Conservation (phyloP, 495 filamentous ascomycete genomes). For the Podospora pseudoanserina region DNA sequence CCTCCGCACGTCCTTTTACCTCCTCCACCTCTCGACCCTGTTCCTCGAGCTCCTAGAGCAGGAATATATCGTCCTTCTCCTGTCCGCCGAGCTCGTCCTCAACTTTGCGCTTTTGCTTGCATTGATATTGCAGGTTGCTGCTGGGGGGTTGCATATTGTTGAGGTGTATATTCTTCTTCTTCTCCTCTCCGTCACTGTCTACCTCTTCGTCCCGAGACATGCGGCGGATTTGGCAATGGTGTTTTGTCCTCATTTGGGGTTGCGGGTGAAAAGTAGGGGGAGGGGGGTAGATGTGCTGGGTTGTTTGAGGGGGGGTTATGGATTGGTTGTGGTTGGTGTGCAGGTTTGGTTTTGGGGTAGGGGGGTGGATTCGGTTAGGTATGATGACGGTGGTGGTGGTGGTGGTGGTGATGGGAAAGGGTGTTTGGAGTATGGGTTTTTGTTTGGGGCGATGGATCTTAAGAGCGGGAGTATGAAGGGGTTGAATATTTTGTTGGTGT, state of each 20-base stretch:
- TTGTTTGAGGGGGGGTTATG: conserved; percentile 15
- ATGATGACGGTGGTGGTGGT: not conserved
- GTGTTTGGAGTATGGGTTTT: conserved; percentile 27
- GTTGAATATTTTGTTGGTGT: conserved; percentile 25
- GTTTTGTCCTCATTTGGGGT: conserved; percentile 24
- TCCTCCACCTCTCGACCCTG: conserved; percentile 30
- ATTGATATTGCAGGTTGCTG: conserved; percentile 12
- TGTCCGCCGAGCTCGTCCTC: conserved; percentile 19
- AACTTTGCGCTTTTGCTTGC: conserved; percentile 26
- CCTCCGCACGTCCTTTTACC: conserved; percentile 38
- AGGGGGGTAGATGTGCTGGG: not conserved
- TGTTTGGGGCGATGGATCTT: conserved; percentile 25
- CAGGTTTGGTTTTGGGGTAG: conserved; percentile 42
- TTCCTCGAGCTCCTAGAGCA: conserved; percentile 25
- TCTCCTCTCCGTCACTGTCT: conserved; percentile 34
- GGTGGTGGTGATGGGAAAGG: not conserved
- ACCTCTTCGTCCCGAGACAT: conserved; percentile 33
- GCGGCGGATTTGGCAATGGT: conserved; percentile 31
- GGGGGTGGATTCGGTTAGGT: conserved; percentile 16
- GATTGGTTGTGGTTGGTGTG: conserved; percentile 30
- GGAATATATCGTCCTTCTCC: conserved; percentile 16
- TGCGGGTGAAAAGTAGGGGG: conserved; percentile 2
- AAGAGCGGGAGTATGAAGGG: conserved; percentile 21
- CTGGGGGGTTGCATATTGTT: conserved; percentile 9
- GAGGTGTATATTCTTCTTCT: conserved; percentile 38